Evolutionary conservation across 768 basidiomycete genomes (phyloP).

Genomic region (Lentinus brumalis): DNA sequence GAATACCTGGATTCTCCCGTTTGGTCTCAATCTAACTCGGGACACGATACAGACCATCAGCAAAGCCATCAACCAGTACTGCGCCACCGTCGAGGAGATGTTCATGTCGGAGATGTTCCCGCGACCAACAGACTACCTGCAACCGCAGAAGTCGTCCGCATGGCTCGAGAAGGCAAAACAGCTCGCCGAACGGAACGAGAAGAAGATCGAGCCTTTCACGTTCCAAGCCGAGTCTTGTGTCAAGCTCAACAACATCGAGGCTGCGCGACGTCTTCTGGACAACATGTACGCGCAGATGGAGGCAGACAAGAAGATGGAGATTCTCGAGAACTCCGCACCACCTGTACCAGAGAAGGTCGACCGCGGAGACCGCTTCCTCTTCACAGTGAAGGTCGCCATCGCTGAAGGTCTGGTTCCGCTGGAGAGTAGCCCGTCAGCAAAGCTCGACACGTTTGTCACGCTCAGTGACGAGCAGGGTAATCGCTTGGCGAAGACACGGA

Average conservation of each 20-base stretch:
- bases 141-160: constrained; percentile 84
- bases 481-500: constrained; percentile 91
- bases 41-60: constrained; percentile 68
- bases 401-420: constrained; percentile 85
- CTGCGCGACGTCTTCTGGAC: constrained; percentile 87
- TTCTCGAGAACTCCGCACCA: constrained; percentile 57
- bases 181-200: constrained; percentile 76
- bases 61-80: constrained; percentile 91
- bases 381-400: constrained; percentile 90
- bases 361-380: constrained; percentile 66
- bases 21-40: not conserved
- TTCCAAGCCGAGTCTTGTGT: constrained; percentile 94
- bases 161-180: constrained; percentile 87
- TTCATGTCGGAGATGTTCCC: constrained; percentile 98
- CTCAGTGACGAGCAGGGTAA: constrained; percentile 91
- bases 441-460: constrained; percentile 89
- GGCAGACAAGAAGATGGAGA: constrained; percentile 80
- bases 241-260: constrained; percentile 96
- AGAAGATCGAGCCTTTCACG: constrained; percentile 93
- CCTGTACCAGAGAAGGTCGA: constrained; percentile 75
- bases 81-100: constrained; percentile 79
- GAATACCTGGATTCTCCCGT: constrained; percentile 10
- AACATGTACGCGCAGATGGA: constrained; percentile 92
- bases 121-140: constrained; percentile 72
- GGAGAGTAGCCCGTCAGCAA: constrained; percentile 77